Evolutionary conservation across 306 rosid species (phyloP).

Genomic region (Hippophae gyantsensis): DNA sequence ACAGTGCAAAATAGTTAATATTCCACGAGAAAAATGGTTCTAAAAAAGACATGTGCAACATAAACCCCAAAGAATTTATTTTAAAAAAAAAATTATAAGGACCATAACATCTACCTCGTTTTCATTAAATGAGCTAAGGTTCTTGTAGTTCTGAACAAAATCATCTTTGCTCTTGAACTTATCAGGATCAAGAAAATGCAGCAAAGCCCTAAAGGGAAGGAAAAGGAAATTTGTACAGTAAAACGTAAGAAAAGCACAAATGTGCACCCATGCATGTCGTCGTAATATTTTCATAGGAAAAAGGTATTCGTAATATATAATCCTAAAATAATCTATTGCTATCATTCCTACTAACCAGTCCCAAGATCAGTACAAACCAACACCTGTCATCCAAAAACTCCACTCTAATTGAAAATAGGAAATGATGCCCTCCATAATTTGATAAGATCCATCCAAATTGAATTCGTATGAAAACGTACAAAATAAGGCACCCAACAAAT

Average conservation of each 20-base stretch:
- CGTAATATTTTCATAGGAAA: background rate
- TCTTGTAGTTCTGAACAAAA: conserved; percentile 92
- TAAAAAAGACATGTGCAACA: background rate
- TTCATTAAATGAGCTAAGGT: conserved; percentile 95
- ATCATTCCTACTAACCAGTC: background rate
- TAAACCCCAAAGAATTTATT: background rate
- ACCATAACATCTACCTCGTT: conserved; percentile 49
- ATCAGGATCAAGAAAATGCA: conserved; percentile 83
- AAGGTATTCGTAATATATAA: background rate
- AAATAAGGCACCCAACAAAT: background rate
- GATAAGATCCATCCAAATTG: background rate
- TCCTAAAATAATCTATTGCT: background rate
- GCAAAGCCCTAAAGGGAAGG: conserved; percentile 69
- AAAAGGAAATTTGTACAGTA: background rate
- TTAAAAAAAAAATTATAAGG: background rate
- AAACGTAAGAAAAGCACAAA: background rate
- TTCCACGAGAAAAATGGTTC: background rate
- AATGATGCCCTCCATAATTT: background rate
- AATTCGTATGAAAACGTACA: background rate
- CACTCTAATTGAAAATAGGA: background rate
- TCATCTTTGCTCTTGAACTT: conserved; percentile 93
- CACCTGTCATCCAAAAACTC: background rate
- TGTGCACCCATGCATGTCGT: background rate
- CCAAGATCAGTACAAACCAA: background rate
- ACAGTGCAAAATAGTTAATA: background rate